phyloP scores from a whole-genome alignment of 179 eudicot species.

The Heliamphora ciliata region DNA sequence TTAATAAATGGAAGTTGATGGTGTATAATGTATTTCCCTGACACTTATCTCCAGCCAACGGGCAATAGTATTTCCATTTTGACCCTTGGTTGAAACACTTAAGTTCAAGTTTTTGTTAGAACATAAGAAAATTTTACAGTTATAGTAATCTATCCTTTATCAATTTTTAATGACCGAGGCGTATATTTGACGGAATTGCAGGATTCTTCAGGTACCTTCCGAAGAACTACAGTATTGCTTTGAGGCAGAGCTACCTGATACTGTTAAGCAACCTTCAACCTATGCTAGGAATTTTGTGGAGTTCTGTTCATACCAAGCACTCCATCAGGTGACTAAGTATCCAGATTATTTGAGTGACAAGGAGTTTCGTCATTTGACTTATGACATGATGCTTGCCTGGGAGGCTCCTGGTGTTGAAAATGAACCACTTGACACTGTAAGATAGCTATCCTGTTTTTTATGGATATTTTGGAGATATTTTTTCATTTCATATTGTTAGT shows the following conservation, averaged over 20 bases:
- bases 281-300: conserved; percentile 64
- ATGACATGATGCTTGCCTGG: conserved; percentile 86
- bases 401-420: conserved; percentile 42
- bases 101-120: neutral
- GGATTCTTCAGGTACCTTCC: conserved; percentile 47
- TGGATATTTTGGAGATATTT: neutral
- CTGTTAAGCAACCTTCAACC: conserved; percentile 28
- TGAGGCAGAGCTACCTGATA: conserved; percentile 42
- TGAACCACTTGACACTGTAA: conserved; percentile 30
- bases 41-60: neutral
- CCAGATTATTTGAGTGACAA: conserved; percentile 57
- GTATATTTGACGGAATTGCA: conserved; percentile 23
- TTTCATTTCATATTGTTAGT: conserved; percentile 15
- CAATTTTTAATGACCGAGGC: neutral
- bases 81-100: neutral
- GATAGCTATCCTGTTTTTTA: conserved; percentile 11
- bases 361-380: conserved; percentile 56
- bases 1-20: neutral
- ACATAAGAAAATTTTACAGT: neutral
- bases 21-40: neutral
- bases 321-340: conserved; percentile 30
- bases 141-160: neutral
- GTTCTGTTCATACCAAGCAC: conserved; percentile 58
- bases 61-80: neutral
- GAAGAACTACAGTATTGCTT: conserved; percentile 51